Evolutionary conservation across 176 grass and related monocot species (phyloP).

Genomic region (Avena atlantica): DNA sequence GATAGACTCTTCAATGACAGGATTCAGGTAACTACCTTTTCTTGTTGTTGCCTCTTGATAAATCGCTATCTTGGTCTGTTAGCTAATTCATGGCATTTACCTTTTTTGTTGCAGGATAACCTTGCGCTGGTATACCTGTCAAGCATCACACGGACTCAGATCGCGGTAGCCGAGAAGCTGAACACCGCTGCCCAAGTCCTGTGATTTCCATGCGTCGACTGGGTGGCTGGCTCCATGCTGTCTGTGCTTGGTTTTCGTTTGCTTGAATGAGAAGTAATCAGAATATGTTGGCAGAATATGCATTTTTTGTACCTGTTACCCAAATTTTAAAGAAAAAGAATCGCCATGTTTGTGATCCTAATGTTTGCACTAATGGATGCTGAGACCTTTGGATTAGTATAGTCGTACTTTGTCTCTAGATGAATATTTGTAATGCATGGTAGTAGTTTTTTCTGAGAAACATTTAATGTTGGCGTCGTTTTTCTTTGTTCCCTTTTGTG

Average conservation of each 20-base stretch:
- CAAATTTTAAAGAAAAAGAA: conserved; percentile 22
- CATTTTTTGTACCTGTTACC: conserved; percentile 49
- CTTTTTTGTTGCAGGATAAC: conserved; percentile 67
- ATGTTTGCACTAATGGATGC: background rate
- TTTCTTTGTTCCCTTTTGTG: background rate
- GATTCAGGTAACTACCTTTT: conserved; percentile 63
- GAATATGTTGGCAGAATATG: background rate
- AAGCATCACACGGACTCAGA: conserved; percentile 90
- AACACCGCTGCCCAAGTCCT: conserved; percentile 88
- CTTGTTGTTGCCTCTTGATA: background rate
- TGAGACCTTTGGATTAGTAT: background rate
- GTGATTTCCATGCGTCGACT: conserved; percentile 42
- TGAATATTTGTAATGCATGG: conserved; percentile 20
- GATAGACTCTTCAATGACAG: conserved; percentile 92
- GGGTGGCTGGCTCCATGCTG: conserved; percentile 4
- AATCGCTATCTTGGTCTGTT: background rate
- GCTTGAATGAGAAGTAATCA: conserved; percentile 23
- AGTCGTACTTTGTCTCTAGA: background rate
- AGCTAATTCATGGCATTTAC: background rate
- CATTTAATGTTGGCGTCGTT: background rate
- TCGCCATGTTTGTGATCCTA: background rate
- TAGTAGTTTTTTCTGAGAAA: background rate
- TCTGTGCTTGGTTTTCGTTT: conserved; percentile 35
- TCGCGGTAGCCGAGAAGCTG: conserved; percentile 86
- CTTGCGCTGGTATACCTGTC: conserved; percentile 83